Base-by-base conservation (phyloP, 2,329 filamentous ascomycete species). In the Aspergillus novoparasiticus region DNA sequence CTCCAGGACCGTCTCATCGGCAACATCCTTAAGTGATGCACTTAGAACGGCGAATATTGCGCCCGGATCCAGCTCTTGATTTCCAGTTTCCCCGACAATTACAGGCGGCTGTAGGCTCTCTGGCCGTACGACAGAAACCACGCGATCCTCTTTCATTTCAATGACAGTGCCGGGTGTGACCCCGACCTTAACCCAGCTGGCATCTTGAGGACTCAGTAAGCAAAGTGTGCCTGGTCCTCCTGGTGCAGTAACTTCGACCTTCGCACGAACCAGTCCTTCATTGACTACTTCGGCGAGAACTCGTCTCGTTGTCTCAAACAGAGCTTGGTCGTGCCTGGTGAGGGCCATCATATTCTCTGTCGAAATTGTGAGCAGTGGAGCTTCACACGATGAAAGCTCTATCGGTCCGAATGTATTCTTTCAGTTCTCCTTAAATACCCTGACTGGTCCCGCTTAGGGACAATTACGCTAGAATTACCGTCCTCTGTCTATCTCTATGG, bases 221-320 rank as follows among this genome's bases (percentile, higher is more conserved):
- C 48, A 14, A 53, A 41, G 21, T 46, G 19, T 32, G 5, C 4
- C 14, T 26, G 6, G 9, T 26, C 34, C 23, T 5, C 12, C 11
- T 8, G 6, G 6, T 2, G 19, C 32, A 26, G 36, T 21, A 21
- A 11, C 26, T 34, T 55, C 30, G 5, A 61, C 14, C 10, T 43
- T 63, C 32, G 55, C 57, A 45, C 53, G 16, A 3, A 62, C 65
- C 9, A 67, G 41, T 8, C 64, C 64, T 51, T 68, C 66, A 45
- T 68, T 68, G 2, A 68, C 28, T n/a, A 67, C 21, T 8, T 63
- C 53, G 16, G 62, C 60, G 6, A 68, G 64, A 26, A 68, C 48
- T 1, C 66, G 64, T 32, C 55, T 65, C 2, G 64, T 63, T 14
- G 64, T 66, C 51, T 68, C 64, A 59, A 66, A 66, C 6, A 26